phyloP scores from a whole-genome alignment of 1,284 basidiomycete genomes.

The Apiotrichum brassicae region DNA sequence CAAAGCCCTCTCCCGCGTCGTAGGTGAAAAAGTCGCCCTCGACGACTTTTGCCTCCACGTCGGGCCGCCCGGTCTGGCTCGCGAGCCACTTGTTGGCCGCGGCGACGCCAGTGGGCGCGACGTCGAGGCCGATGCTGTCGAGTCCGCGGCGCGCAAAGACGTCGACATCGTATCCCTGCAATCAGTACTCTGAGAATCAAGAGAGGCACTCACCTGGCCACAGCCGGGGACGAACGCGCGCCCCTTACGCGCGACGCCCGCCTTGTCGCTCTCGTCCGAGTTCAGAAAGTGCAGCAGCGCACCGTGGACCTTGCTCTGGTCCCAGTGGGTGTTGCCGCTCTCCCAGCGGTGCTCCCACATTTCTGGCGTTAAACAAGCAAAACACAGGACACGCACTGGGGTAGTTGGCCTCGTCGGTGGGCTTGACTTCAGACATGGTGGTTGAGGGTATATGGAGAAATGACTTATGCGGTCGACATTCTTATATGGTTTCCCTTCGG shows the following conservation, averaged over 20 bases:
- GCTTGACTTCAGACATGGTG: constrained; percentile 1
- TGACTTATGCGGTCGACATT: no score
- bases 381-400: constrained; percentile 2
- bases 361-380: constrained; percentile 2
- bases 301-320: constrained; percentile 54
- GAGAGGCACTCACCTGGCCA: constrained; percentile 59
- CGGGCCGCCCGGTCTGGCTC: constrained; percentile 7
- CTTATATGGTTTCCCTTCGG: no score
- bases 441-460: background rate
- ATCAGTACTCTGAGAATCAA: background rate
- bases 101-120: constrained; percentile 55
- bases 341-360: constrained; percentile 32
- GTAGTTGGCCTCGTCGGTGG: constrained; percentile 13
- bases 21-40: constrained; percentile 56
- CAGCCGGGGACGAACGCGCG: constrained; percentile 65
- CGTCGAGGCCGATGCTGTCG: constrained; percentile 54
- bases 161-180: constrained; percentile 63
- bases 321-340: constrained; percentile 56
- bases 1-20: constrained; percentile 49
- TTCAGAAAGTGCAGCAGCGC: constrained; percentile 55
- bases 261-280: constrained; percentile 39
- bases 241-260: constrained; percentile 54
- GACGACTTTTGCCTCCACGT: constrained; percentile 40
- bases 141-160: constrained; percentile 53
- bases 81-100: constrained; percentile 52